Percentiles rank a stretch among this genome's conserved stretches.
Conservation (phyloP, 108 stramenopile species). For the Nannochloropsis granulata region DNA sequence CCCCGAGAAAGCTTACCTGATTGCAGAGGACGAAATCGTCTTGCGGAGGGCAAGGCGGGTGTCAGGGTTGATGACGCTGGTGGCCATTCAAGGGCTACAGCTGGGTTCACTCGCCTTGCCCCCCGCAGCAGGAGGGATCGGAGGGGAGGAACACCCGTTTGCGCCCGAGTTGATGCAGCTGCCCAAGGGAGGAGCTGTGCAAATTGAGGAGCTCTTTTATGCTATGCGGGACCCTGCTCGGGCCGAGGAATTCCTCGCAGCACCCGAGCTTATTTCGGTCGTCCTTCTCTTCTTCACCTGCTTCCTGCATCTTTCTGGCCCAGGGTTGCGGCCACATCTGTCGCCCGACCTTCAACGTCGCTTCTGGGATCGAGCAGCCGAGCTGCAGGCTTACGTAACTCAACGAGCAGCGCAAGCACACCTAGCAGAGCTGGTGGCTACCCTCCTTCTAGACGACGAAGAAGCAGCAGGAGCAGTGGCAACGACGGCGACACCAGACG, state of each 20-base stretch:
- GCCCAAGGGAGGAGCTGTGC: not conserved
- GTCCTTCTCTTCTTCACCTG: not conserved
- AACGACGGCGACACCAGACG: too few species aligned
- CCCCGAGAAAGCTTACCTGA: not conserved
- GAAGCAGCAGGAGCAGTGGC: not conserved
- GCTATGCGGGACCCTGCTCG: not conserved
- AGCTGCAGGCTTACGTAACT: not conserved
- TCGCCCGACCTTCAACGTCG: not conserved
- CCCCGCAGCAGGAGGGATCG: not conserved
- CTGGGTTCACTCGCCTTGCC: not conserved
- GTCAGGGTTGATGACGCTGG: not conserved
- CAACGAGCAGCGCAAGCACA: not conserved
- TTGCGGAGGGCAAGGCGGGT: not conserved
- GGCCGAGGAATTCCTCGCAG: not conserved
- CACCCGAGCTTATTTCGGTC: not conserved
- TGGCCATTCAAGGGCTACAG: not conserved
- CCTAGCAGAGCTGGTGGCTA: not conserved
- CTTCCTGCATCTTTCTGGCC: not conserved
- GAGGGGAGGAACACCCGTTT: not conserved
- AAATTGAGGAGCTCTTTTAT: not conserved
- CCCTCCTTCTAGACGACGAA: not conserved
- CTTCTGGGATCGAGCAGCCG: not conserved
- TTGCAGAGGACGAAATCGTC: not conserved
- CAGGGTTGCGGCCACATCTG: not conserved
- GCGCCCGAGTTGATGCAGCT: not conserved